Percentiles rank a stretch among this genome's conserved stretches.
phyloP scores from a whole-genome alignment of 78 protist genomes.

The Diacronema lutheri region DNA sequence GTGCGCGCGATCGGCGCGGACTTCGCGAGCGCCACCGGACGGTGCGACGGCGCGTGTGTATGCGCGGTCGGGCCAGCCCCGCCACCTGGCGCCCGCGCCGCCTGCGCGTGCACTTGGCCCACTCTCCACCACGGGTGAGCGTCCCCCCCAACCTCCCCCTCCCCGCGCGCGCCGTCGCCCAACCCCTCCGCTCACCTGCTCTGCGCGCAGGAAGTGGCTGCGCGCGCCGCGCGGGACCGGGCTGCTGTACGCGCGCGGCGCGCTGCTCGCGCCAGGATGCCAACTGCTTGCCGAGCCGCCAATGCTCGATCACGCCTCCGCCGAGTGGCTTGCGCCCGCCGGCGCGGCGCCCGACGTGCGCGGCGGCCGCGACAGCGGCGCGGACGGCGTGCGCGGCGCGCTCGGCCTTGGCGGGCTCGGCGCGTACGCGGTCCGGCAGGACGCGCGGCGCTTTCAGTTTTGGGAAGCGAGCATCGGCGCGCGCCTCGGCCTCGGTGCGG shows the following conservation, averaged over 20 bases:
- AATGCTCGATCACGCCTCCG: not conserved
- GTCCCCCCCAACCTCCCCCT: too few relatives aligned
- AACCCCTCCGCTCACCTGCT: too few relatives aligned
- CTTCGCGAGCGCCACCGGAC: not conserved
- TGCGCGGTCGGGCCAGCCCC: too few relatives aligned
- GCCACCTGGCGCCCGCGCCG: too few relatives aligned
- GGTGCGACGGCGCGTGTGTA: too few relatives aligned
- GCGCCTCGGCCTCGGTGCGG: not conserved
- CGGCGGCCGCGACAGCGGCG: too few relatives aligned
- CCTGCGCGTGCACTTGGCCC: too few relatives aligned
- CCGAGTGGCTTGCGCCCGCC: not conserved
- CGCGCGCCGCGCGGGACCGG: not conserved
- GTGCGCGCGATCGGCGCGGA: not conserved
- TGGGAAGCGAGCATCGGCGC: not conserved
- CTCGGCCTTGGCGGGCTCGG: too few relatives aligned
- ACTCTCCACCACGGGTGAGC: too few relatives aligned
- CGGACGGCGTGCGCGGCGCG: too few relatives aligned
- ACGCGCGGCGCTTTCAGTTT: not conserved
- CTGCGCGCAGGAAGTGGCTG: conserved; percentile 6
- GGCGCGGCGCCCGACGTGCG: too few relatives aligned
- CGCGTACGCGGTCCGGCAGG: not conserved
- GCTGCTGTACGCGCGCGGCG: not conserved
- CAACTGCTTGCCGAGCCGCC: not conserved
- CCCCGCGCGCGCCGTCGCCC: too few relatives aligned
- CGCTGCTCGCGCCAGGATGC: not conserved